Percentiles rank a stretch among this genome's conserved stretches.
These are phyloP conservation scores for Gossypium longicalyx DNA, from an alignment of 345 rosid species.

Conservation along the genomic window DNA sequence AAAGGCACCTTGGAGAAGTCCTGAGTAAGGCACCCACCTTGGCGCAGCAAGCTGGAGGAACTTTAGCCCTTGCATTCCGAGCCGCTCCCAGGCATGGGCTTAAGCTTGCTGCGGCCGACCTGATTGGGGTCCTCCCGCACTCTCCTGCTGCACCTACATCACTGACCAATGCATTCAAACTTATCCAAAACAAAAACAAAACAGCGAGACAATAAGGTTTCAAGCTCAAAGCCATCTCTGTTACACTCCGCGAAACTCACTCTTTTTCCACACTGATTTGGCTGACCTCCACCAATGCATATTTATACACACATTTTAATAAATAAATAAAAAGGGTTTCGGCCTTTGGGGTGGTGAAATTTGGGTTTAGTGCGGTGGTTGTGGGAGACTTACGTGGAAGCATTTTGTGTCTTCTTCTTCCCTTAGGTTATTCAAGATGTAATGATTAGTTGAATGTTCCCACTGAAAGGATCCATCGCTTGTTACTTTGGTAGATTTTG, in stretches of 20 bases:
- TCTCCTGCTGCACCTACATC: conserved; percentile 47
- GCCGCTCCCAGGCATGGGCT: conserved; percentile 74
- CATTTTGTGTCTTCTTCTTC: background rate
- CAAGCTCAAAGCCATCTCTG: conserved; percentile 2
- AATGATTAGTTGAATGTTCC: background rate
- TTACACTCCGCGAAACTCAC: background rate
- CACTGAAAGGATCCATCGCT: background rate
- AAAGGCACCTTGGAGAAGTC: conserved; percentile 70
- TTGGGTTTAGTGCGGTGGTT: conserved; percentile 13
- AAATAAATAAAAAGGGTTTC: background rate
- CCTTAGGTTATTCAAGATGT: background rate
- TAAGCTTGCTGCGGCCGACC: conserved; percentile 62
- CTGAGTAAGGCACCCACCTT: conserved; percentile 58
- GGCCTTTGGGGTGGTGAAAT: background rate
- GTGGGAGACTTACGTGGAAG: conserved; percentile 9
- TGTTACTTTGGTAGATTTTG: background rate
- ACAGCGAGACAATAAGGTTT: background rate
- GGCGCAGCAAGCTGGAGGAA: conserved; percentile 65
- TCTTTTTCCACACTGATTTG: background rate
- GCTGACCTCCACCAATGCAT: background rate
- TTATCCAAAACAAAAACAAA: conserved; percentile 27
- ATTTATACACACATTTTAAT: background rate
- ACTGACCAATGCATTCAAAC: conserved; percentile 12
- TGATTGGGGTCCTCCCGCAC: conserved; percentile 68
- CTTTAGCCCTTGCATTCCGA: conserved; percentile 30